Percentiles rank a stretch among this genome's conserved stretches.
Conservation (phyloP, 108 stramenopile species). For the Hondaea fermentalgiana region DNA sequence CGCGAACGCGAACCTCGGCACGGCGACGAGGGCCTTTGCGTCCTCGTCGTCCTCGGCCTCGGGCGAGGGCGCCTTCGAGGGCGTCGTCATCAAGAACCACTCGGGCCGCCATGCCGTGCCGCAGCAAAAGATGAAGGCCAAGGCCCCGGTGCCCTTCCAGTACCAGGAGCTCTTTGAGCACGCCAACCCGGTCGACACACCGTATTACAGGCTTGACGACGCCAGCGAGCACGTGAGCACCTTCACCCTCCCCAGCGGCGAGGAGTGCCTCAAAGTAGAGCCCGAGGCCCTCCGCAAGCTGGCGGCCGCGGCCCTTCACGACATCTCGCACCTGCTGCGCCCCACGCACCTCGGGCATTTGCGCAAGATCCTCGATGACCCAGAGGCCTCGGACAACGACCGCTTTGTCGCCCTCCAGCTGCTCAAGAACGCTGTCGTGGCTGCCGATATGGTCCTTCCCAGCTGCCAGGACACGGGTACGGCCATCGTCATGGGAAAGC, state of each 20-base stretch:
- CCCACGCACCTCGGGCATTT: slow-evolving; percentile 78
- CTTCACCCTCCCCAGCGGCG: slow-evolving; percentile 26
- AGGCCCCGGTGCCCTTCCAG: slow-evolving; percentile 20
- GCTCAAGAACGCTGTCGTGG: slow-evolving; percentile 88
- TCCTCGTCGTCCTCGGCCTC: background rate
- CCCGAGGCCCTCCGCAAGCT: slow-evolving; percentile 37
- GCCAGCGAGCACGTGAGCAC: slow-evolving; percentile 33
- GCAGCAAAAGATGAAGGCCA: background rate
- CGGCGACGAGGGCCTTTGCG: background rate
- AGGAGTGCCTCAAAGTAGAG: slow-evolving; percentile 39
- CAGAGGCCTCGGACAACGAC: slow-evolving; percentile 86
- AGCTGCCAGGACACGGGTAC: slow-evolving; percentile 95
- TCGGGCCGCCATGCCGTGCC: background rate
- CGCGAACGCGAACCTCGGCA: background rate
- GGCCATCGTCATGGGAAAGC: slow-evolving; percentile 82
- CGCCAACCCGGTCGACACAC: slow-evolving; percentile 16
- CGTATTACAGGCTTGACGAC: slow-evolving; percentile 39
- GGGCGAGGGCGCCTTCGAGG: background rate
- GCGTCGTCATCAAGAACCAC: background rate
- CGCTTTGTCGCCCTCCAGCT: slow-evolving; percentile 88
- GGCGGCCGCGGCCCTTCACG: slow-evolving; percentile 48
- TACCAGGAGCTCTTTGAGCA: slow-evolving; percentile 38
- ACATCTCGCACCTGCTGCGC: slow-evolving; percentile 82
- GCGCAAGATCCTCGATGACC: slow-evolving; percentile 81
- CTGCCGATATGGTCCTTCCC: slow-evolving; percentile 71